Conservation (phyloP, 805 yeast genomes). For the Zygotorulaspora sp. region DNA sequence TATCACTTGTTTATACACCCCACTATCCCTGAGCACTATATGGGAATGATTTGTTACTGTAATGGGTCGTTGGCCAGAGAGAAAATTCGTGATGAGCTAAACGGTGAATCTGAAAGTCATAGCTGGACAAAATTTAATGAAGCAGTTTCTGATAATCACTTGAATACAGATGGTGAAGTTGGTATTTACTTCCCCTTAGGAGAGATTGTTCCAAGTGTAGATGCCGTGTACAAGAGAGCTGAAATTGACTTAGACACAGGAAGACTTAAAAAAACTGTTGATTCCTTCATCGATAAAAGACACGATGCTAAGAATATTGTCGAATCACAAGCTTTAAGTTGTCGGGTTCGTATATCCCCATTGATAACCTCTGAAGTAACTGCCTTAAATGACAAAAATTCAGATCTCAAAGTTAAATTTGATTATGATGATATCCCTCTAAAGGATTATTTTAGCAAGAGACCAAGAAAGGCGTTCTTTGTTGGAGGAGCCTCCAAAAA, state of each 20-base stretch:
- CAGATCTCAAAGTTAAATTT: slow-evolving; percentile 28
- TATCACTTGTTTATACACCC: slow-evolving; percentile 89
- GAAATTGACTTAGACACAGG: slow-evolving; percentile 35
- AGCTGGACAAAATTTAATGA: slow-evolving; percentile 63
- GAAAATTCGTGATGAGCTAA: slow-evolving; percentile 58
- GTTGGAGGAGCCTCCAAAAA: slow-evolving; percentile 90
- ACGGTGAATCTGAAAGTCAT: slow-evolving; percentile 35
- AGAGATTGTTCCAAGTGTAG: slow-evolving; percentile 84
- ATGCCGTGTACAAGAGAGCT: slow-evolving; percentile 57
- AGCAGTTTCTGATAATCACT: slow-evolving; percentile 30
- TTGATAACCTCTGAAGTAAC: slow-evolving; percentile 45
- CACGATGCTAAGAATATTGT: slow-evolving; percentile 73
- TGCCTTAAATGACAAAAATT: slow-evolving; percentile 10
- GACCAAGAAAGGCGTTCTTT: slow-evolving; percentile 67
- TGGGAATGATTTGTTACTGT: slow-evolving; percentile 95
- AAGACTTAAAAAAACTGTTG: slow-evolving; percentile 30
- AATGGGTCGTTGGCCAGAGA: slow-evolving; percentile 89
- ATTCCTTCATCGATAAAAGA: slow-evolving; percentile 45
- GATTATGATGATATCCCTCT: slow-evolving; percentile 33
- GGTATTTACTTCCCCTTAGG: slow-evolving; percentile 85
- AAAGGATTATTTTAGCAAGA: slow-evolving; percentile 31
- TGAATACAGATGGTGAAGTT: slow-evolving; percentile 46
- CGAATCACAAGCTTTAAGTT: slow-evolving; percentile 82
- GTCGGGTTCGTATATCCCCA: slow-evolving; percentile 76
- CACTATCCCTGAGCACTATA: slow-evolving; percentile 64